Evolutionary conservation across 345 rosid species (phyloP).

Genomic region (Citrus cavaleriei): DNA sequence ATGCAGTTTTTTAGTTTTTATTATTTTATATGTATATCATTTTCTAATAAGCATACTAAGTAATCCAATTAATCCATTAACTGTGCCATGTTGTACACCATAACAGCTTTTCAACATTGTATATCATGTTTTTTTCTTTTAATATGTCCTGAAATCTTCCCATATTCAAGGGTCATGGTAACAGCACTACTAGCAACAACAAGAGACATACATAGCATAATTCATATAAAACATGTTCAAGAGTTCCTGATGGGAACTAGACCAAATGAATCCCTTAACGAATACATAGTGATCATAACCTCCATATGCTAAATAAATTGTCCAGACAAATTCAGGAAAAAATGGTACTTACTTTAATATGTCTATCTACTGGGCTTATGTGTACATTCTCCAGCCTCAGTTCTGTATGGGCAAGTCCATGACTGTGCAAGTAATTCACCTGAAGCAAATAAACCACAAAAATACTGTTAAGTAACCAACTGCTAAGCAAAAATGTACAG

Average conservation of each 20-base stretch:
- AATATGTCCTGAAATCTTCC: not conserved
- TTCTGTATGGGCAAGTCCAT: conserved; percentile 97
- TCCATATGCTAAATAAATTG: not conserved
- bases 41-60: not conserved
- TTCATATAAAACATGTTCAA: not conserved
- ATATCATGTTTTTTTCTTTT: not conserved
- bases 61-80: not conserved
- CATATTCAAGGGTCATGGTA: not conserved
- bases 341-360: conserved; percentile 62
- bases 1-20: not conserved
- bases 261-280: not conserved
- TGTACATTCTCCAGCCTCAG: conserved; percentile 94
- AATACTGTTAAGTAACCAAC: conserved; percentile 10
- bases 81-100: not conserved
- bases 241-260: not conserved
- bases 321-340: not conserved
- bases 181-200: not conserved
- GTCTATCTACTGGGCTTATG: conserved; percentile 91
- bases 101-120: not conserved
- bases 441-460: conserved; percentile 26
- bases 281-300: not conserved
- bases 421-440: conserved; percentile 98
- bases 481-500: not conserved
- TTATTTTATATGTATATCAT: too few species aligned
- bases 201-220: not conserved